These are phyloP conservation scores for Ceratobasidium sp. DNA, from an alignment of 1,284 basidiomycete genomes.

Conservation along the genomic window DNA sequence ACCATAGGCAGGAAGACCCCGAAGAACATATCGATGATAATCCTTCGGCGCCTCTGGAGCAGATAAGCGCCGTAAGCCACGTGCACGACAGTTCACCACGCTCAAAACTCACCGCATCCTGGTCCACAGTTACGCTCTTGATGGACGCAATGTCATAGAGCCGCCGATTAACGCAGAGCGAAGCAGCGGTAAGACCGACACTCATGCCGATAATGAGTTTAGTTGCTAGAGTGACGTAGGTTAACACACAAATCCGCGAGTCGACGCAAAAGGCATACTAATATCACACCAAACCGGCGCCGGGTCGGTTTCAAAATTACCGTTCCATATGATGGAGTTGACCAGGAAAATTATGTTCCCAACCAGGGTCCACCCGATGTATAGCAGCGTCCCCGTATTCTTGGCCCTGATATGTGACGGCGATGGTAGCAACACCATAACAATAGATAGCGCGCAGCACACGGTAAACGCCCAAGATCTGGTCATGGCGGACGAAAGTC, in stretches of 20 bases:
- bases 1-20: constrained; percentile 61
- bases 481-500: constrained; percentile 9
- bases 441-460: constrained; percentile 61
- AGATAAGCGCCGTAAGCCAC: constrained; percentile 7
- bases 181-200: constrained; percentile 59
- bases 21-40: constrained; percentile 60
- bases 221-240: neutral
- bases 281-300: constrained; percentile 77
- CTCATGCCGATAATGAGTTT: constrained; percentile 55
- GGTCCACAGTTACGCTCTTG: constrained; percentile 51
- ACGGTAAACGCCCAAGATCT: constrained; percentile 14
- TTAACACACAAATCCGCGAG: constrained; percentile 10
- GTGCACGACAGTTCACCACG: neutral
- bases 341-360: constrained; percentile 66
- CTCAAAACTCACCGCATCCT: constrained; percentile 52
- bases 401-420: constrained; percentile 71
- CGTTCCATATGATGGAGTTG: constrained; percentile 75
- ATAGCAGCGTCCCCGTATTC: constrained; percentile 72
- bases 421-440: constrained; percentile 64
- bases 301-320: constrained; percentile 62
- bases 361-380: constrained; percentile 70
- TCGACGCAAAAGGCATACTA: constrained; percentile 49
- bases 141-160: constrained; percentile 61
- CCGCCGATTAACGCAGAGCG: constrained; percentile 63
- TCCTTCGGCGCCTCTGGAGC: constrained; percentile 25